A percentile compares a stretch with the other conserved stretches of the same genome.
Conservation (phyloP, 257 asterid genomes). For the Solanum etuberosum region DNA sequence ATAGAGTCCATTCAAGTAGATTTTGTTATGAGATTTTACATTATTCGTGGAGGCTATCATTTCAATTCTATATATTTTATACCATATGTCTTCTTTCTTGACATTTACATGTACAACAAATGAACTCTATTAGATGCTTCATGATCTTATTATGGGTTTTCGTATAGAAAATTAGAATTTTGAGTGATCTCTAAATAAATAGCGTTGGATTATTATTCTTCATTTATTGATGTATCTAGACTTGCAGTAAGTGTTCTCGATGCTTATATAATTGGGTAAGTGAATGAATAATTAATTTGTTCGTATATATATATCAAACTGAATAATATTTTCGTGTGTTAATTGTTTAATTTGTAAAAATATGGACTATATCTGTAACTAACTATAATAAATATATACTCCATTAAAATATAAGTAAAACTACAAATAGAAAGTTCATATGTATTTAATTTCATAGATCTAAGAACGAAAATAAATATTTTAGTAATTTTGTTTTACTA, state of each 20-base stretch:
- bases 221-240: not conserved
- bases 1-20: no score
- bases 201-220: not conserved
- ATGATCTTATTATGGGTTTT: not conserved
- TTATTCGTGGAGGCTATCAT: no score
- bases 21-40: no score
- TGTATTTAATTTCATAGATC: no score
- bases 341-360: not conserved
- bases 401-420: not conserved
- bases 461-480: no score
- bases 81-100: not conserved
- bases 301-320: no score
- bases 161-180: no score
- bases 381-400: not conserved
- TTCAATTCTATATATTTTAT: no score
- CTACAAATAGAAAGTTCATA: not conserved
- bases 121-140: not conserved
- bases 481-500: no score
- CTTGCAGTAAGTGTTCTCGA: not conserved
- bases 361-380: no score
- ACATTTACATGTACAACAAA: rapidly evolving
- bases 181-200: not conserved
- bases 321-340: not conserved
- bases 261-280: not conserved
- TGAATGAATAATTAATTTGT: not conserved